Conservation (phyloP, 2,329 filamentous ascomycete species). For the Aspergillus japonicus region DNA sequence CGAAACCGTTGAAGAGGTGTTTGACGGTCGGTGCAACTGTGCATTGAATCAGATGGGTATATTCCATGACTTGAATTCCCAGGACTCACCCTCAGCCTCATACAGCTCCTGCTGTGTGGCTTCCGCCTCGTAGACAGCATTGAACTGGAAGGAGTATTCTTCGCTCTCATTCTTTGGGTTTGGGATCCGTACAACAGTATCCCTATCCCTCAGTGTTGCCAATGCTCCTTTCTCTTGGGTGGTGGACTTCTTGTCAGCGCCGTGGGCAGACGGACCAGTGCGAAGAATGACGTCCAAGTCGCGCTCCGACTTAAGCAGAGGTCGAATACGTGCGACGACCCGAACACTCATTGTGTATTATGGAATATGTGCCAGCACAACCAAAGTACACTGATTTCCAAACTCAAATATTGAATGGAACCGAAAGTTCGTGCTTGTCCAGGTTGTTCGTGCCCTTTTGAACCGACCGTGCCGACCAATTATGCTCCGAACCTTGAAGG, state of each 20-base stretch:
- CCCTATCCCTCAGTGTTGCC: slow-evolving; percentile 50
- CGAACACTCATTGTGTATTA: slow-evolving; percentile 57
- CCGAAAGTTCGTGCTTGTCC: no score
- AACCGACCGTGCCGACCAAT: not conserved
- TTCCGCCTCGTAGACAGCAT: slow-evolving; percentile 79
- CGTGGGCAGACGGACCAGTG: slow-evolving; percentile 50
- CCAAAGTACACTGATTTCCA: not conserved
- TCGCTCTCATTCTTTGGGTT: slow-evolving; percentile 91
- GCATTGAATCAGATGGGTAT: slow-evolving; percentile 18
- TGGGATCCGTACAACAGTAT: slow-evolving; percentile 78
- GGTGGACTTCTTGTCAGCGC: slow-evolving; percentile 24
- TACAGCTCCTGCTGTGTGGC: slow-evolving; percentile 86
- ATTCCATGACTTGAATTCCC: slow-evolving; percentile 2
- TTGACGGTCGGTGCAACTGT: slow-evolving; percentile 86
- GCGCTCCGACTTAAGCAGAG: slow-evolving; percentile 79
- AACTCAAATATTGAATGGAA: not conserved
- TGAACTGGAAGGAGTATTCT: slow-evolving; percentile 92
- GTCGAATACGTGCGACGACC: slow-evolving; percentile 87
- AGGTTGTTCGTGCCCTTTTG: not conserved
- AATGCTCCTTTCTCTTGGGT: slow-evolving; percentile 25
- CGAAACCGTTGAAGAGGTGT: slow-evolving; percentile 79
- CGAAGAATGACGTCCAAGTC: slow-evolving; percentile 86
- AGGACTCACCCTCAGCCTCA: slow-evolving; percentile 74
- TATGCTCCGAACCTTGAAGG: not conserved
- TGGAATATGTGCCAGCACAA: not conserved